Conservation (phyloP, 73 alveolate species). For the Tetrahymena malaccensis region DNA sequence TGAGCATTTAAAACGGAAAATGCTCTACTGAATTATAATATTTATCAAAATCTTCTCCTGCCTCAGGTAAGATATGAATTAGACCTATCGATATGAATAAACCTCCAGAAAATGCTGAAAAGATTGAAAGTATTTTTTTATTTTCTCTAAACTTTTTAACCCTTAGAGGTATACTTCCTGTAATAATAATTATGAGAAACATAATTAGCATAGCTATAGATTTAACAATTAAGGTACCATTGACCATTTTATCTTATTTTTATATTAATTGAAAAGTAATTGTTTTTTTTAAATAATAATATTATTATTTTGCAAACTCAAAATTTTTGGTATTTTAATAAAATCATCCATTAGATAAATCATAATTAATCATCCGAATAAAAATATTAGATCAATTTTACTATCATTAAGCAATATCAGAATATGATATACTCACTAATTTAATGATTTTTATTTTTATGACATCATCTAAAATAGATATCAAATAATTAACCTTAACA, state of each 20-base stretch:
- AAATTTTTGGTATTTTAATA: neutral
- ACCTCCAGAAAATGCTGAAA: neutral
- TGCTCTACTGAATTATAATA: neutral
- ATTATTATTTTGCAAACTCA: neutral
- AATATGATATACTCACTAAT: too few relatives aligned
- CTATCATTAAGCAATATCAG: too few relatives aligned
- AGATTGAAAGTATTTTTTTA: neutral
- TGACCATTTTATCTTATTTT: neutral
- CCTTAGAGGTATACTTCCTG: neutral
- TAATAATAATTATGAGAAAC: neutral
- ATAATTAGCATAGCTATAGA: neutral
- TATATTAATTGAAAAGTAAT: neutral
- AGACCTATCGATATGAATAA: neutral
- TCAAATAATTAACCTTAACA: too few relatives aligned
- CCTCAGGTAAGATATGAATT: neutral
- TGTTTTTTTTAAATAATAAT: neutral
- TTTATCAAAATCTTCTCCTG: neutral
- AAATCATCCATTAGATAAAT: too few relatives aligned
- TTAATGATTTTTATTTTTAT: too few relatives aligned
- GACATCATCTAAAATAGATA: too few relatives aligned
- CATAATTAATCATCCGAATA: too few relatives aligned
- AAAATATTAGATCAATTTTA: too few relatives aligned
- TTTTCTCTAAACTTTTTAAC: neutral
- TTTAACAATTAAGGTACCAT: neutral
- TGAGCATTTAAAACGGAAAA: neutral